Conservation (phyloP, 805 yeast genomes). For the Torulaspora microellipsoides region DNA sequence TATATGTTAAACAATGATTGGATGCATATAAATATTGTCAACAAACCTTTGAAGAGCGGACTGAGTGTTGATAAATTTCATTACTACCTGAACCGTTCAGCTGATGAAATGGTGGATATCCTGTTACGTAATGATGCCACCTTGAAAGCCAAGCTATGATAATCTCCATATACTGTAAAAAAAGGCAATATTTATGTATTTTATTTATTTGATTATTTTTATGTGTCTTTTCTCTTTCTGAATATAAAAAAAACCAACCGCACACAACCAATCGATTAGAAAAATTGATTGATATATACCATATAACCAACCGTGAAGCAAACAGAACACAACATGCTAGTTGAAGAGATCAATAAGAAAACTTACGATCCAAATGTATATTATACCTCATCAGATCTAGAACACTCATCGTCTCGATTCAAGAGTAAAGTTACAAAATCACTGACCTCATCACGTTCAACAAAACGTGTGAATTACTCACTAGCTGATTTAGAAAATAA, state of each 20-base stretch:
- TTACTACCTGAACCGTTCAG: constrained; percentile 68
- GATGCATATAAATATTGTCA: constrained; percentile 78
- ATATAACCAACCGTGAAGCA: too few relatives aligned
- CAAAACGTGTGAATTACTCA: constrained; percentile 34
- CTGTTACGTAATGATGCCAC: constrained; percentile 31
- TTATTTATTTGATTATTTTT: background rate
- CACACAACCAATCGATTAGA: background rate
- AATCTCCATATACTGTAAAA: too few relatives aligned
- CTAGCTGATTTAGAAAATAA: constrained; percentile 34
- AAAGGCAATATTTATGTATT: too few relatives aligned
- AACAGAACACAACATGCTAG: constrained; percentile 11
- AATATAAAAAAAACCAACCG: background rate
- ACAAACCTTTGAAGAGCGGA: constrained; percentile 41
- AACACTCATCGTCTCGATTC: constrained; percentile 19
- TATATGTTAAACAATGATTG: constrained; percentile 86
- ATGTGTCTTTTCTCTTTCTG: background rate
- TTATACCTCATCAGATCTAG: constrained; percentile 26
- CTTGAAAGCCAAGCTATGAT: constrained; percentile 13
- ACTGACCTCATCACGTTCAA: constrained; percentile 22
- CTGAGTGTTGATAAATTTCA: constrained; percentile 42
- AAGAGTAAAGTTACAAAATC: constrained; percentile 20
- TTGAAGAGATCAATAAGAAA: constrained; percentile 33
- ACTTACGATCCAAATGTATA: constrained; percentile 34
- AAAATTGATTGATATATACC: background rate
- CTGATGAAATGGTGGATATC: constrained; percentile 72